phyloP scores from a whole-genome alignment of 2,329 filamentous ascomycete species.

The Didymosphaeria variabile region DNA sequence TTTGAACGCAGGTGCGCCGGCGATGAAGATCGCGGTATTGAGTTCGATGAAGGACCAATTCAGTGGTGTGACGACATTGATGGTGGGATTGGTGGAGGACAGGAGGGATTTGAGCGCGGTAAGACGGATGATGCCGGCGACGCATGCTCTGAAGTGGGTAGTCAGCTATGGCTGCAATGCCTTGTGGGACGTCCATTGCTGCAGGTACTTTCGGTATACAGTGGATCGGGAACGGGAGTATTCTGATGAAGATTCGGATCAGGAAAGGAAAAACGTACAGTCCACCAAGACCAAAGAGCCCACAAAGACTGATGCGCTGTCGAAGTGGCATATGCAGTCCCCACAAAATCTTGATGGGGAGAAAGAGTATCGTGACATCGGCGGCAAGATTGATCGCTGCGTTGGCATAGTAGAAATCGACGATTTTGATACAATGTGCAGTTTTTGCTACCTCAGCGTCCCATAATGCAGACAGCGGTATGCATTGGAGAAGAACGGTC shows the following conservation, averaged over 20 bases:
- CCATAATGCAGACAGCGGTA: constrained; percentile 6
- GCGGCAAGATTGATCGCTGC: neutral
- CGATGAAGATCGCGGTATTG: constrained; percentile 10
- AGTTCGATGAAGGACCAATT: constrained; percentile 11
- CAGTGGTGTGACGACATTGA: constrained; percentile 1
- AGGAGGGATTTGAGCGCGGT: neutral
- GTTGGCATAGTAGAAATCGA: constrained; percentile 8
- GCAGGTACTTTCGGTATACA: neutral
- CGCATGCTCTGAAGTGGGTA: neutral
- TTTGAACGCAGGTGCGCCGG: constrained; percentile 5
- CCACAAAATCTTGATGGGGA: constrained; percentile 7
- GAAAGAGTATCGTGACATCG: neutral
- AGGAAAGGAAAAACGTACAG: neutral
- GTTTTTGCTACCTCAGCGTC: neutral
- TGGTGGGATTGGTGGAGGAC: neutral
- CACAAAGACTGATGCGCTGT: constrained; percentile 8
- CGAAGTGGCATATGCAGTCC: constrained; percentile 10
- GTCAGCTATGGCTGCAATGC: neutral
- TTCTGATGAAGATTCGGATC: neutral
- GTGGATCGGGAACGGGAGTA: neutral
- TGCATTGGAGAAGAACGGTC: constrained; percentile 2
- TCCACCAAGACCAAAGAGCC: constrained; percentile 6
- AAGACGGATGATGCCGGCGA: constrained; percentile 9
- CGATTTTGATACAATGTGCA: neutral
- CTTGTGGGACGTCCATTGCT: neutral